A percentile compares a stretch with the other conserved stretches of the same genome.
Conservation (phyloP, 2,329 filamentous ascomycete species). For the Colletotrichum tropicicola region DNA sequence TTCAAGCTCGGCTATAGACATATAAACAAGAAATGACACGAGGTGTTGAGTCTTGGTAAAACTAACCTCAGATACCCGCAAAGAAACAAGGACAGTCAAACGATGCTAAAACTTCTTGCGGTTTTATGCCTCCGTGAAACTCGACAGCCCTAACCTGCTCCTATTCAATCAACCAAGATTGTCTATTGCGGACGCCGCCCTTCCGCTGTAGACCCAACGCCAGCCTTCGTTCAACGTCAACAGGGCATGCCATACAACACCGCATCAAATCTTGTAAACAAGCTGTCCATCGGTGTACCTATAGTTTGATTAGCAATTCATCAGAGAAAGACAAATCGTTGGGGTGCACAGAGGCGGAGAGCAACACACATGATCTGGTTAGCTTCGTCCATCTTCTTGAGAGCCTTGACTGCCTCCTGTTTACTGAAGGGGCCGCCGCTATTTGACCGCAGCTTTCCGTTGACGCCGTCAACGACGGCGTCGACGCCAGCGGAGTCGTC, state of each 20-base stretch:
- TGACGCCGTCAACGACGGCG: constrained; percentile 81
- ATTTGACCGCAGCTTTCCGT: constrained; percentile 67
- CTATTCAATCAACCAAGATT: too few relatives aligned
- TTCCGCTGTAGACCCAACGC: constrained; percentile 6
- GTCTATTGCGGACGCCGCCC: background rate
- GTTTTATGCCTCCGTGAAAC: too few relatives aligned
- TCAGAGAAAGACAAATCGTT: too few relatives aligned
- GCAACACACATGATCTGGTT: constrained; percentile 91
- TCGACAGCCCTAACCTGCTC: too few relatives aligned
- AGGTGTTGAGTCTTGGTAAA: too few relatives aligned
- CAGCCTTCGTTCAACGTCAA: background rate
- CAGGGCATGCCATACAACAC: background rate
- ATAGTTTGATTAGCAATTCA: constrained; percentile 21
- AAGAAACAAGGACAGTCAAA: too few relatives aligned
- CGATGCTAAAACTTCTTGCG: too few relatives aligned
- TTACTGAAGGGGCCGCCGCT: constrained; percentile 70
- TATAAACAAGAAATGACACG: background rate
- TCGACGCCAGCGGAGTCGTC: constrained; percentile 84
- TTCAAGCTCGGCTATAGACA: constrained; percentile 48
- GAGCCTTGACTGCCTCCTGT: constrained; percentile 78
- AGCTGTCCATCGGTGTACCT: constrained; percentile 70
- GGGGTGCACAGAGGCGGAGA: background rate
- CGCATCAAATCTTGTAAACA: constrained; percentile 72
- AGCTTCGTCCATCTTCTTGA: constrained; percentile 80
- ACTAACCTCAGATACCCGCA: too few relatives aligned